Evolutionary conservation across 108 stramenopile species (phyloP).

Genomic region (Nitzschia putrida): DNA sequence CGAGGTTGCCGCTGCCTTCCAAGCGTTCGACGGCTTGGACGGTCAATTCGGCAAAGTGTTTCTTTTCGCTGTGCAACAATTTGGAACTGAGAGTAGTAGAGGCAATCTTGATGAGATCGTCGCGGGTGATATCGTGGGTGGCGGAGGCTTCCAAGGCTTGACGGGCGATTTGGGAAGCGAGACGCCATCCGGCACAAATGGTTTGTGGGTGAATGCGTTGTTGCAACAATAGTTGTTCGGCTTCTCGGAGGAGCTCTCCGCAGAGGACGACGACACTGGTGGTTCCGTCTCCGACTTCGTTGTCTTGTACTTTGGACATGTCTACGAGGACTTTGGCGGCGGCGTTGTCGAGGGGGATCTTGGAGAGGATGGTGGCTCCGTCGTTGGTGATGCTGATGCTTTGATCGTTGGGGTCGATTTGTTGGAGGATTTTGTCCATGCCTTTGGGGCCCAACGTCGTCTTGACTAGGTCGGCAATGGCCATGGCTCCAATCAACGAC

Average conservation of each 20-base stretch:
- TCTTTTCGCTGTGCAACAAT: conserved; percentile 95
- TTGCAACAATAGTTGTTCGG: conserved; percentile 89
- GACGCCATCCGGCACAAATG: conserved; percentile 96
- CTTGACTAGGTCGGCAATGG: conserved; percentile 98
- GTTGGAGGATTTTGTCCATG: conserved; percentile 97
- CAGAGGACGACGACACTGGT: conserved; percentile 93
- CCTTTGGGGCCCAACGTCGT: conserved; percentile 99
- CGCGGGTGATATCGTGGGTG: conserved; percentile 70
- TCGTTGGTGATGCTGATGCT: conserved; percentile 85
- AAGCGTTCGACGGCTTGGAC: conserved; percentile 97
- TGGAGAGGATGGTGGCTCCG: conserved; percentile 94
- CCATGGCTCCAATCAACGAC: conserved; percentile 98
- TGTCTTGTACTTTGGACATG: conserved; percentile 96
- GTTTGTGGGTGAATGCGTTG: conserved; percentile 98
- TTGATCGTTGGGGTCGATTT: conserved; percentile 82
- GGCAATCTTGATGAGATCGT: conserved; percentile 93
- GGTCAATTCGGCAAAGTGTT: conserved; percentile 95
- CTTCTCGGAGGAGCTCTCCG: conserved; percentile 97
- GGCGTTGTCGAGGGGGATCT: conserved; percentile 94
- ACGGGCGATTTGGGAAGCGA: conserved; percentile 87
- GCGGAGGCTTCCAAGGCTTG: conserved; percentile 56
- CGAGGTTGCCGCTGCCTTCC: conserved; percentile 89
- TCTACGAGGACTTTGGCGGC: conserved; percentile 99
- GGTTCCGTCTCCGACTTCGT: conserved; percentile 98
- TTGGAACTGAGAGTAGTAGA: conserved; percentile 96